phyloP scores from a whole-genome alignment of 2,329 filamentous ascomycete species.

The Camptophora hylomeconis region DNA sequence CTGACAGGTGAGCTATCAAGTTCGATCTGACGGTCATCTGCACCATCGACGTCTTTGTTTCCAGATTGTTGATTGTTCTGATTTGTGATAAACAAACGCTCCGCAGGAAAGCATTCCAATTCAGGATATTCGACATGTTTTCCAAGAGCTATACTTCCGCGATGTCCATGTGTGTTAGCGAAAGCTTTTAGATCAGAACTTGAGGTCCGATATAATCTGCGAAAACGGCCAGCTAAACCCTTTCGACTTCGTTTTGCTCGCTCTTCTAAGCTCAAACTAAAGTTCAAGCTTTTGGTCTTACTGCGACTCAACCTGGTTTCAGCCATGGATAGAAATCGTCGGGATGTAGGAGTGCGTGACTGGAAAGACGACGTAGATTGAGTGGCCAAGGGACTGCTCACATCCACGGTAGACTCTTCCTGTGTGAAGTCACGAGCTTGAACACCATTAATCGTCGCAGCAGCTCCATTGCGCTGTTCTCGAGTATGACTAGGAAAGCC shows the following conservation, averaged over 20 bases:
- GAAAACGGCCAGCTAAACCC: constrained; percentile 10
- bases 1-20: constrained; percentile 1
- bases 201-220: constrained; percentile 11
- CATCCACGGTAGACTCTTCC: background rate
- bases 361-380: constrained; percentile 1
- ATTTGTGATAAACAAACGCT: constrained; percentile 3
- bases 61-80: too few relatives aligned
- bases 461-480: constrained; percentile 12
- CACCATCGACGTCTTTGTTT: constrained; percentile 5
- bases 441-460: constrained; percentile 12
- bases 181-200: constrained; percentile 12
- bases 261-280: constrained; percentile 2
- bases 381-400: background rate
- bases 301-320: constrained; percentile 7
- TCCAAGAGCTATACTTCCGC: constrained; percentile 13
- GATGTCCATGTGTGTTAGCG: constrained; percentile 10
- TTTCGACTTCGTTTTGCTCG: constrained; percentile 5
- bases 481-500: constrained; percentile 16
- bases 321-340: constrained; percentile 7
- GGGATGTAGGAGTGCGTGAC: constrained; percentile 7
- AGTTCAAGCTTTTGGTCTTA: constrained; percentile 10
- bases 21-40: background rate
- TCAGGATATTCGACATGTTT: constrained; percentile 14
- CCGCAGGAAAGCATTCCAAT: constrained; percentile 13
- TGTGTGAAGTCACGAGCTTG: constrained; percentile 11